Base-by-base conservation (phyloP, 805 yeast species). In the Metschnikowia arizonensis region DNA sequence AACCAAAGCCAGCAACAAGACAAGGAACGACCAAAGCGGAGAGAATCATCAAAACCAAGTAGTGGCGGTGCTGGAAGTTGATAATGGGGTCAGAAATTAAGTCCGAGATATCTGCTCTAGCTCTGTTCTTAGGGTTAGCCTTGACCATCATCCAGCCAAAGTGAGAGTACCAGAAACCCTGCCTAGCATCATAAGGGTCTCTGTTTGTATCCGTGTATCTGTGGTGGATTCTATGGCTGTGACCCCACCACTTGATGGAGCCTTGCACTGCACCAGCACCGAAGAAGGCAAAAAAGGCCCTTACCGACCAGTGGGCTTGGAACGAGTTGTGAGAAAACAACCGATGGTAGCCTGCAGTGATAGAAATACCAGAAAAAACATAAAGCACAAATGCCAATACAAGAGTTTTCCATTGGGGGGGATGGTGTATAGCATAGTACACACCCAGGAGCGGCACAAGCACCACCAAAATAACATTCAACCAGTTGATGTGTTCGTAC, bases 211-310 rank as follows among this genome's bases (percentile, higher is more conserved):
- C 95, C 4, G 93, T 85, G 67, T 84, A 86, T 71, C 95, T 77
- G 69, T 86, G 95, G 64, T 86, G 95, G 46, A 85, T 76, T 77
- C 95, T 78, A 68, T 86, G 95, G 42, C 85, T 77, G 63, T 85
- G 93, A 39, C 84, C 79, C 95, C 95, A 86, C 93, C 93, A 85
- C 65, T 85, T 85, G 64, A 85, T 81, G 33, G 91, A 84, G 53
- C 95, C 95, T 64, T 85, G 89, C 40, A 85, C 81, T 45, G 89
- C 80, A 34, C 89, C 85, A 28, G 91, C 88, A 52, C 95, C 95
- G 57, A 85, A 85, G 23, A 83, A 64, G 5, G 91, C 95, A 60
- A 68, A 84, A 54, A 83, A 78, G 34, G 83, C 58, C 54, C 81
- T 76, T 34, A 83, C 71, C 12, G 87, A 82, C 59, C 73, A 62